Conservation (phyloP, 441 rosid genomes). For the Syzygium syzygioides region DNA sequence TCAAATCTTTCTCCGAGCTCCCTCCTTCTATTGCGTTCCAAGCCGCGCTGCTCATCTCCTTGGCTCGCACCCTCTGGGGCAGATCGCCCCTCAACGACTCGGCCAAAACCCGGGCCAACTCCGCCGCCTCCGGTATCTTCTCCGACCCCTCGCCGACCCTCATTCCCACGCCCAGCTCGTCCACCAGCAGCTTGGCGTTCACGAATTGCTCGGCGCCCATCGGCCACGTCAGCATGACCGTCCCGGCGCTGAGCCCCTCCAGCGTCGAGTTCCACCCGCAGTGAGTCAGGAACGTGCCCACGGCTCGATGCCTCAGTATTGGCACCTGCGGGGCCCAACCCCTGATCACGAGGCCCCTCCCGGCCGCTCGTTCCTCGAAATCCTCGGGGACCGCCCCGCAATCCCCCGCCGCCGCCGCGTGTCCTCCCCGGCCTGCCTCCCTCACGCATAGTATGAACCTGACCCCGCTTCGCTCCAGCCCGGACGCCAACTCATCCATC, state of each 20-base stretch:
- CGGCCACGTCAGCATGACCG: constrained; percentile 28
- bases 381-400: constrained; percentile 9
- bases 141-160: constrained; percentile 5
- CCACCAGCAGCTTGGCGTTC: constrained; percentile 16
- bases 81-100: background rate
- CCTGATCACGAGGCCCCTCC: constrained; percentile 11
- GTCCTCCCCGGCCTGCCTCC: background rate
- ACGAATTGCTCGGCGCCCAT: constrained; percentile 21
- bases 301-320: constrained; percentile 14
- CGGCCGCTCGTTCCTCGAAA: constrained; percentile 21
- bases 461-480: constrained; percentile 10
- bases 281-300: constrained; percentile 19
- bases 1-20: constrained; percentile 17
- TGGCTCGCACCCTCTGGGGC: constrained; percentile 10
- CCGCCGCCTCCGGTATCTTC: constrained; percentile 1
- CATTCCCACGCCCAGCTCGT: constrained; percentile 10
- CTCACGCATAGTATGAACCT: constrained; percentile 8
- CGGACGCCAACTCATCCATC: constrained; percentile 6
- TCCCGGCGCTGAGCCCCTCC: constrained; percentile 18
- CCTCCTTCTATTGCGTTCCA: background rate
- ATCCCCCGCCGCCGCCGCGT: background rate
- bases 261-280: constrained; percentile 25
- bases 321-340: constrained; percentile 25
- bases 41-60: constrained; percentile 12
- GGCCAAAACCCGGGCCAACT: constrained; percentile 9